These are phyloP conservation scores for Apodospora peruviana DNA, from an alignment of 495 filamentous ascomycete genomes.

Conservation along the genomic window DNA sequence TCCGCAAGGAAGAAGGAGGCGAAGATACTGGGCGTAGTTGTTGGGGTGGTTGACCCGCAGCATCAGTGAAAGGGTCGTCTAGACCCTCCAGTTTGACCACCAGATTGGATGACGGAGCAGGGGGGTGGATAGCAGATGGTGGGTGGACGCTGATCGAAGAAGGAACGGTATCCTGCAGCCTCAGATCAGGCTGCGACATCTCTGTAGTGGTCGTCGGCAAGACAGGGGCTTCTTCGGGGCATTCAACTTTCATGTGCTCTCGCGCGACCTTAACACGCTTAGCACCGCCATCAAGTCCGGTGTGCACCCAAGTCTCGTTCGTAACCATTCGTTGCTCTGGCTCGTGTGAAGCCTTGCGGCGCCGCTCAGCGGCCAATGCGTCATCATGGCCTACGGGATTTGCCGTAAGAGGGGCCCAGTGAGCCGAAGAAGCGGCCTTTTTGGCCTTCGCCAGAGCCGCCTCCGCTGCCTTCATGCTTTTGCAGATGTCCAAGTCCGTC, in stretches of 20 bases:
- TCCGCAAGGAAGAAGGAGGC: neutral
- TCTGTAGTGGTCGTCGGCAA: neutral
- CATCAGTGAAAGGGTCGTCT: too few species aligned
- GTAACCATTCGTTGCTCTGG: constrained; percentile 8
- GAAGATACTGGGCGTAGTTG: neutral
- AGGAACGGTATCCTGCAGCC: neutral
- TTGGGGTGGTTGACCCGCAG: neutral
- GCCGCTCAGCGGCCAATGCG: constrained; percentile 16
- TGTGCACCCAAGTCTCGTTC: constrained; percentile 28
- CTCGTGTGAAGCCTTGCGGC: constrained; percentile 25
- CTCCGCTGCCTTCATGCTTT: constrained; percentile 16
- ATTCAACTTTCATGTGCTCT: constrained; percentile 21
- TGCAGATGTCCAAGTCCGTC: constrained; percentile 57
- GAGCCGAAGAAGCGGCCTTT: neutral
- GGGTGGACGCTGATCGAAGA: neutral
- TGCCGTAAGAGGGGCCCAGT: constrained; percentile 18
- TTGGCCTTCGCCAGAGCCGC: constrained; percentile 6
- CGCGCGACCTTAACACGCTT: constrained; percentile 39
- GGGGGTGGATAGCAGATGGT: neutral
- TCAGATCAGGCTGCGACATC: neutral
- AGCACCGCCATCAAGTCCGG: constrained; percentile 19
- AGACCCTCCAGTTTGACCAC: neutral
- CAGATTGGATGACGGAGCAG: neutral
- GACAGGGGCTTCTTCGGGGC: neutral
- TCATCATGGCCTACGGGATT: constrained; percentile 17